Conservation (phyloP, 768 basidiomycete genomes). For the Brasilioporus rufonigricans region DNA sequence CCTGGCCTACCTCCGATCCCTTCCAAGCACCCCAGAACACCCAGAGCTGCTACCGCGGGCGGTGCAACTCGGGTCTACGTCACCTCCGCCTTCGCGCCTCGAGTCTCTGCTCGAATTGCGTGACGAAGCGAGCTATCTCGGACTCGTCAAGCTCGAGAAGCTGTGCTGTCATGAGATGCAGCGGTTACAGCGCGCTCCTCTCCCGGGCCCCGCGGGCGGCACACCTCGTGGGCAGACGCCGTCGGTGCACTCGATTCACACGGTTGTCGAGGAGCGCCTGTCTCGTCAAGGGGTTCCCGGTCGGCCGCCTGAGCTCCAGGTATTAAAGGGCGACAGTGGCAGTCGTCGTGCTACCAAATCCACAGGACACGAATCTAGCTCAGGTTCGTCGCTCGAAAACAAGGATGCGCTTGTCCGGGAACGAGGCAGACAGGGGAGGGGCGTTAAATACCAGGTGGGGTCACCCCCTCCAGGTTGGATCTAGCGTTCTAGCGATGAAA, state of each 20-base stretch:
- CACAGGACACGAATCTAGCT: constrained; percentile 2
- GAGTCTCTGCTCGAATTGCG: constrained; percentile 72
- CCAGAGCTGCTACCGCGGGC: constrained; percentile 59
- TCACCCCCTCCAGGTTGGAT: constrained; percentile 50
- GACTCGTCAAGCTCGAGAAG: constrained; percentile 58
- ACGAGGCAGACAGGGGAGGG: constrained; percentile 10
- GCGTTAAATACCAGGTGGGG: constrained; percentile 2
- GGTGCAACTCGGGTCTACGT: constrained; percentile 46
- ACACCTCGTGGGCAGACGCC: constrained; percentile 40
- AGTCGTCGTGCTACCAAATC: constrained; percentile 1
- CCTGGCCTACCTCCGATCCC: constrained; percentile 67
- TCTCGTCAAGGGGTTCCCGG: constrained; percentile 10
- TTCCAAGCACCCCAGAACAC: constrained; percentile 41
- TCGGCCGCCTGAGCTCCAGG: constrained; percentile 7
- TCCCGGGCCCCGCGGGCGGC: constrained; percentile 39
- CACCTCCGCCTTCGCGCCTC: constrained; percentile 41
- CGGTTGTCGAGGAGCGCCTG: constrained; percentile 55
- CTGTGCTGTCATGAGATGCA: constrained; percentile 70
- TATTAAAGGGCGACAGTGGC: not conserved
- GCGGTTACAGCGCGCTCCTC: constrained; percentile 42
- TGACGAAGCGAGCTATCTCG: constrained; percentile 78
- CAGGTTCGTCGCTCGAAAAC: constrained; percentile 10
- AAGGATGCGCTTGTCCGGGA: constrained; percentile 13
- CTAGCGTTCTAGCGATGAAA: constrained; percentile 19
- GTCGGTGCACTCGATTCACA: constrained; percentile 60